Evolutionary conservation across 1,139 yeast species (phyloP), one percentile per base, ranked within the genome.

Genomic region (Taphrina deformans): DNA sequence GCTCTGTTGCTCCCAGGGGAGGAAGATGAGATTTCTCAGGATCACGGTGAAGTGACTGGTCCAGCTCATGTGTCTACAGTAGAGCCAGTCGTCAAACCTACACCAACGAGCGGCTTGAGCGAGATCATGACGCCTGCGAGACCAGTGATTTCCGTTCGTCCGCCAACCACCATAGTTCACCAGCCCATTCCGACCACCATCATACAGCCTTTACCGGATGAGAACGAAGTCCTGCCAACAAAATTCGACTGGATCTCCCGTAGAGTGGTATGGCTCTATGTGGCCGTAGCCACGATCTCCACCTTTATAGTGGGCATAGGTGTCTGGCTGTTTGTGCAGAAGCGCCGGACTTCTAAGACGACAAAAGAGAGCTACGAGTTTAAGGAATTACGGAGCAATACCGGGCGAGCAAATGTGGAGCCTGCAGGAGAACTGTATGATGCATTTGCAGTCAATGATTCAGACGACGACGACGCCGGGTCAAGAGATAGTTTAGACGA

Each of bases 1-100:
- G 73, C 79, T 52, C 82, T 78, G 70, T 78, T 79, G 24, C 74
- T 79, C 7, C 72, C 73, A 6, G 66, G 69, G 7, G 66, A 44
- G 18, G 23, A 14, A 23, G 92, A 33, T 7, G 59, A 51, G 3
- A 53, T 27, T 12, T 18, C 31, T 1, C 45, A 24, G 16, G 27
- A n/a, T 26, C 33, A 21, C 24, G 41, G 50, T 10, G 48, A n/a
- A 9, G 48, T 53, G 23, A 26, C 10, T n/a, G 41, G 27, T 24
- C 58, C 58, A 9, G 58, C 40, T 23, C 29, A 14, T 6, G 48
- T 53, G 2, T 53, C 58, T 9, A 53, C 58, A 23, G 58, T 31
- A 29, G 27, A 21, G 23, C 50, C 65, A 6, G 53, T 33, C 31
- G n/a, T 6, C 10, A 31, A 26, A n/a, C 35, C 41, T 1, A 52